phyloP scores from a whole-genome alignment of 495 filamentous ascomycete species.

The Xylaria scruposa region DNA sequence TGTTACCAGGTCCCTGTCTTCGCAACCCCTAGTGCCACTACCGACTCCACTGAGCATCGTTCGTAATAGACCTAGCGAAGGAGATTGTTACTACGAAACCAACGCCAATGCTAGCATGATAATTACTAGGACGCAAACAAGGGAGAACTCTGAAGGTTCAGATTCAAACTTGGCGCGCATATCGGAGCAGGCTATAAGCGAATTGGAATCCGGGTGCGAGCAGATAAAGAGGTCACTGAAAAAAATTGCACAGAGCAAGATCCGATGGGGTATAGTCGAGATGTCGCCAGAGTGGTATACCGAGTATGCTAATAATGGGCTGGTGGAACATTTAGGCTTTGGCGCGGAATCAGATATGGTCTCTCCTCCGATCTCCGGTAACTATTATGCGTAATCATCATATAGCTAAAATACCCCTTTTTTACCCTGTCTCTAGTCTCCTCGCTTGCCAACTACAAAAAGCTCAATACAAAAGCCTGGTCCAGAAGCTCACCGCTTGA shows the following conservation, averaged over 20 bases:
- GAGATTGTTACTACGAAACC: no score
- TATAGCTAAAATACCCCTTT: neutral
- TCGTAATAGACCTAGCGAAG: no score
- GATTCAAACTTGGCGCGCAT: neutral
- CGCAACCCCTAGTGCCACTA: no score
- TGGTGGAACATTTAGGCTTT: neutral
- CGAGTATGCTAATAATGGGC: neutral
- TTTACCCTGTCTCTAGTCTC: neutral
- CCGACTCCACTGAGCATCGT: no score
- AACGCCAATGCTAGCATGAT: neutral
- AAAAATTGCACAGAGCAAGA: neutral
- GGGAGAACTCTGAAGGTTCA: neutral
- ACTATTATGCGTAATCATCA: neutral
- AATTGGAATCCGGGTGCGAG: neutral
- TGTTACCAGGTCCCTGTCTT: no score
- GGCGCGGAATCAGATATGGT: neutral
- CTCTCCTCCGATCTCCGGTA: neutral
- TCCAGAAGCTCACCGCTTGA: neutral
- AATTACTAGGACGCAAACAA: neutral
- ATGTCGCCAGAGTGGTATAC: neutral
- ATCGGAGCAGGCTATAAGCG: neutral
- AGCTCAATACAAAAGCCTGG: neutral
- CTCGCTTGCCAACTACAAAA: neutral
- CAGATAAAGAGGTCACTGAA: neutral
- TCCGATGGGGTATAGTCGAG: conserved; percentile 7